These are phyloP conservation scores for Saccharomycopsis babjevae DNA, from an alignment of 805 yeast species.

Conservation along the genomic window DNA sequence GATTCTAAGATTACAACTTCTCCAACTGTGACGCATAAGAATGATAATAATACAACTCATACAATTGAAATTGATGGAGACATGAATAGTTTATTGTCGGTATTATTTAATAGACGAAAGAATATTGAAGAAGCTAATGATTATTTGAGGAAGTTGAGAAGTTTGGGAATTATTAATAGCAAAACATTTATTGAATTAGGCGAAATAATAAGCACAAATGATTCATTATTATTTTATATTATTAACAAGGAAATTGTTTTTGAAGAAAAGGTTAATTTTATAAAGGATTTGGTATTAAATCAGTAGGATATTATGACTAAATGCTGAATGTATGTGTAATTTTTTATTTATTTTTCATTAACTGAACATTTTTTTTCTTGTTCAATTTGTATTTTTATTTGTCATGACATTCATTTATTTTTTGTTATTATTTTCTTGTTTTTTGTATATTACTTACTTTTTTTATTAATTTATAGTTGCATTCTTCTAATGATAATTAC, in stretches of 20 bases:
- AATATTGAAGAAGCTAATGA: slow-evolving; percentile 14
- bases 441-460: background rate
- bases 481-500: background rate
- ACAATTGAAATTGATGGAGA: background rate
- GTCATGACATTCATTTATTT: background rate
- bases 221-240: slow-evolving; percentile 15
- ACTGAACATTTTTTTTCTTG: background rate
- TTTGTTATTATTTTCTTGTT: background rate
- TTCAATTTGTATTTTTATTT: background rate
- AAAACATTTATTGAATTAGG: slow-evolving; percentile 13
- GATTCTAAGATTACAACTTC: background rate
- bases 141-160: slow-evolving; percentile 12
- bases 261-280: slow-evolving; percentile 16
- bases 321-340: background rate
- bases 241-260: slow-evolving; percentile 12
- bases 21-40: background rate
- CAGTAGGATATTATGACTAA: background rate
- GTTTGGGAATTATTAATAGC: slow-evolving; percentile 8
- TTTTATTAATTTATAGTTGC: background rate
- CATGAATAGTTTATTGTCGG: slow-evolving; percentile 2
- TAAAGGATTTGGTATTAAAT: slow-evolving; percentile 9
- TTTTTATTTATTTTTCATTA: background rate
- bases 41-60: background rate
- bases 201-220: slow-evolving; percentile 10
- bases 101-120: slow-evolving; percentile 6